Conservation (phyloP, 495 filamentous ascomycete genomes). For the Penicillium steckii region DNA sequence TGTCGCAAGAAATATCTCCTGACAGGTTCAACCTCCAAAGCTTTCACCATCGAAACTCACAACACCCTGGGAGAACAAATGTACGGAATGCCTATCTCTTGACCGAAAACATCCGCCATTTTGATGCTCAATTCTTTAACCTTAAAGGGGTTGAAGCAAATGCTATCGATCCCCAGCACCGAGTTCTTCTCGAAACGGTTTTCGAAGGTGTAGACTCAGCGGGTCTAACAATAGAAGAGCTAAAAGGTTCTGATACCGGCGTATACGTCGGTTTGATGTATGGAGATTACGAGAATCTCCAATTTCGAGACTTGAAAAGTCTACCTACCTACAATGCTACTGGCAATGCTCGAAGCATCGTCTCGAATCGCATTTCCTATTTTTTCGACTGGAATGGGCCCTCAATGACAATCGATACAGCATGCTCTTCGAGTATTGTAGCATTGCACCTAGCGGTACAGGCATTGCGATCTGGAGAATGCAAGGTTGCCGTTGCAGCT, state of each 20-base stretch:
- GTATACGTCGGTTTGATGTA: neutral
- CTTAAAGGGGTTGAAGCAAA: neutral
- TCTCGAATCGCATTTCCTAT: constrained; percentile 31
- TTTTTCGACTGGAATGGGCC: constrained; percentile 49
- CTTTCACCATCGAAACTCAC: constrained; percentile 36
- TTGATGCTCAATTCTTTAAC: neutral
- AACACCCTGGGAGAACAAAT: constrained; percentile 38
- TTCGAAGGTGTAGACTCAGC: neutral
- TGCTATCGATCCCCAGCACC: neutral
- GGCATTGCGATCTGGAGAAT: constrained; percentile 39
- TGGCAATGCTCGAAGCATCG: neutral
- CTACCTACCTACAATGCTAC: neutral
- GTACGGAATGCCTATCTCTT: too few species aligned
- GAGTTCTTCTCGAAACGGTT: neutral
- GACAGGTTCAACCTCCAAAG: constrained; percentile 40
- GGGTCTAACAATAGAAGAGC: neutral
- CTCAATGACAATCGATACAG: constrained; percentile 33
- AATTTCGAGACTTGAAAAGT: neutral
- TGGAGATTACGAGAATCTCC: neutral
- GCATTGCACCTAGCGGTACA: constrained; percentile 46
- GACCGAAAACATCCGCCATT: too few species aligned
- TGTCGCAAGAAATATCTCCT: constrained; percentile 33
- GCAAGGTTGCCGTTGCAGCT: constrained; percentile 19
- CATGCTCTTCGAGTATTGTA: constrained; percentile 33
- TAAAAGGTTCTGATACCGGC: neutral